Evolutionary conservation across 768 basidiomycete genomes (phyloP), one percentile per base, ranked within the genome.

Genomic region (Peribolospora kevripleyi): DNA sequence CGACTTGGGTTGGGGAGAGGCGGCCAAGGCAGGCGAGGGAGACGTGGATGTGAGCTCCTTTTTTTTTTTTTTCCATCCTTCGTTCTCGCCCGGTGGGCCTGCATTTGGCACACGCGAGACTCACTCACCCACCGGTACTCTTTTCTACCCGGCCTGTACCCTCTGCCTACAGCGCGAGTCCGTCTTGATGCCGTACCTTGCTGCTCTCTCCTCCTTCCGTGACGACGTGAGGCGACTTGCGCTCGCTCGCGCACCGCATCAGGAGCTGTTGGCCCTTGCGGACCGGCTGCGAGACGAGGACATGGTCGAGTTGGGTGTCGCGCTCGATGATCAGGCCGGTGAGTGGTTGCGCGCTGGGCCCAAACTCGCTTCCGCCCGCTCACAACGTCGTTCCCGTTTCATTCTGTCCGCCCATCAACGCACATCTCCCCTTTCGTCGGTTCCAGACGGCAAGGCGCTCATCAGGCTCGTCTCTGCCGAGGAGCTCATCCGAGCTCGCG

Each of bases 311-410:
- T 72, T 97, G 51, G 93, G 93, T 6, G 85, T 98, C 5, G 88
- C 88, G 6, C 71, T 98, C 42, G 93, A 97, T 65, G 93, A 98
- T 70, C 85, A 87, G 70, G 86, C 90, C 73, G 87, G 87, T 80
- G 58, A 52, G 70, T 66, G 7, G 7, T 41, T 52, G 13, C 14
- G 36, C n/a, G 45, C 8, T 55, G 43, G 25, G 55, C 46, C 45
- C 39, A 50, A 4, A 25, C 49, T 48, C 53, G 8, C 40, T 48
- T 11, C 3, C 25, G 10, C 25, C 36, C 38, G 38, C 50, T 53
- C 37, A 14, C 36, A 38, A 54, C 11, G 42, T 51, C 7, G 43
- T 59, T 57, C 42, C 42, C 54, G 36, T 42, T 52, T 41, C 48
- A 50, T 47, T 55, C 50, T 10, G 37, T 13, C 8, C 7, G 53